These are phyloP conservation scores for Globisporangium yorkense DNA, from an alignment of 352 stramenopile genomes.

Conservation along the genomic window DNA sequence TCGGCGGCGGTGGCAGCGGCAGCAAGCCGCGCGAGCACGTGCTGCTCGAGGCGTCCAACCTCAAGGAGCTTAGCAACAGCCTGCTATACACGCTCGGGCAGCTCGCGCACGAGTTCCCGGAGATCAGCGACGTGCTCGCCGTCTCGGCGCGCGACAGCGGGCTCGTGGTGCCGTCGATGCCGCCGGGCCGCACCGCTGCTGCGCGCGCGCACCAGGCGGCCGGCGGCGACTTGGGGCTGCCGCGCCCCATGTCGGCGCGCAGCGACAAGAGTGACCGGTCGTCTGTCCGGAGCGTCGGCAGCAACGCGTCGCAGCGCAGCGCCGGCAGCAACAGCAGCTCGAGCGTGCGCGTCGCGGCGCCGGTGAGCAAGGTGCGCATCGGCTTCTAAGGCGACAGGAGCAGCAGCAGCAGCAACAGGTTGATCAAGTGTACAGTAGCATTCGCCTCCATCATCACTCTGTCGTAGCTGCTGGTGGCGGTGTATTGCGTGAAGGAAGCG, in stretches of 20 bases:
- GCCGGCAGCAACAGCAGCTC: conserved; percentile 43
- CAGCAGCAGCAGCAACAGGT: no score
- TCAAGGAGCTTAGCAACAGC: conserved; percentile 79
- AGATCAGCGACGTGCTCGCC: conserved; percentile 85
- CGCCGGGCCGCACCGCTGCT: conserved; percentile 54
- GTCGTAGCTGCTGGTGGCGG: background rate
- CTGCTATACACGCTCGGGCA: conserved; percentile 91
- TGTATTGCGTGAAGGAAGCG: no score
- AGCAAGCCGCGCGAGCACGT: conserved; percentile 73
- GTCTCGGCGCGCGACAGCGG: conserved; percentile 63
- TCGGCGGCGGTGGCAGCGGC: conserved; percentile 8
- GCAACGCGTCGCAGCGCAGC: conserved; percentile 48
- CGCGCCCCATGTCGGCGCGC: conserved; percentile 51
- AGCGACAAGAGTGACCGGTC: conserved; percentile 70
- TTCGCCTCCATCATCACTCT: no score
- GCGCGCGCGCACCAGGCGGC: conserved; percentile 29
- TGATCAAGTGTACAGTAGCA: no score
- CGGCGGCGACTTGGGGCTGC: conserved; percentile 21
- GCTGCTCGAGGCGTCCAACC: conserved; percentile 64
- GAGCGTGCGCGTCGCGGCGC: conserved; percentile 44
- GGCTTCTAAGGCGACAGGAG: conserved; percentile 28
- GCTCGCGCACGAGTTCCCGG: conserved; percentile 91
- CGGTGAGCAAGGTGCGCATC: conserved; percentile 57
- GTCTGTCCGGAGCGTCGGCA: conserved; percentile 34
- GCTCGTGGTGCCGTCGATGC: conserved; percentile 72